These are phyloP conservation scores for Vanilla planifolia DNA, from an alignment of 106 monocot species.

Conservation along the genomic window DNA sequence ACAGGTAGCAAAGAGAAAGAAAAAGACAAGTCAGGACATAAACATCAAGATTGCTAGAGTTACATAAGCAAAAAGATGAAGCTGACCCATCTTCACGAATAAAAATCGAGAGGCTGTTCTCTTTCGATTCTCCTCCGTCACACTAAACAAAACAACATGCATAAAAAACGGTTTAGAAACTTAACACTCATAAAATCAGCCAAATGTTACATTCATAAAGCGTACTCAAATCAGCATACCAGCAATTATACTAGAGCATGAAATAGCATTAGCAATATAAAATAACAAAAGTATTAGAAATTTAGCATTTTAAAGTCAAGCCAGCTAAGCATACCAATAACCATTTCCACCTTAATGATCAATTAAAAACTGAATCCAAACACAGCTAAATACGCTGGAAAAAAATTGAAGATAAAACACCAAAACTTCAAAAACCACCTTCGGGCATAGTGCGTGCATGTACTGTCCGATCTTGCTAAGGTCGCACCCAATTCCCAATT, in stretches of 20 bases:
- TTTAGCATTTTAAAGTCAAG: too few relatives aligned
- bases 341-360: background rate
- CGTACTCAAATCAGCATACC: too few relatives aligned
- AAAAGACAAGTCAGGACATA: background rate
- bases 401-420: background rate
- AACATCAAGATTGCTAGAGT: background rate
- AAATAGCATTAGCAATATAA: too few relatives aligned
- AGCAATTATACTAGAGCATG: too few relatives aligned
- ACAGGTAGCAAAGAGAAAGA: background rate
- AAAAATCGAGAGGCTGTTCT: conserved; percentile 50
- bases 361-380: background rate
- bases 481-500: background rate
- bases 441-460: background rate
- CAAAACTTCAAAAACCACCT: background rate
- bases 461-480: background rate
- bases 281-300: too few relatives aligned
- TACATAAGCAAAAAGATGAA: conserved; percentile 3
- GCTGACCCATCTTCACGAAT: conserved; percentile 64
- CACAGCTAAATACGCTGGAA: background rate
- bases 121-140: conserved; percentile 42
- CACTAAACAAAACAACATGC: conserved; percentile 37
- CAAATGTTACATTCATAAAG: background rate
- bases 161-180: background rate
- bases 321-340: too few relatives aligned
- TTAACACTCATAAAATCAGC: background rate